Evolutionary conservation across 2,329 filamentous ascomycete species (phyloP).

Genomic region (Aspergillus fijiensis): DNA sequence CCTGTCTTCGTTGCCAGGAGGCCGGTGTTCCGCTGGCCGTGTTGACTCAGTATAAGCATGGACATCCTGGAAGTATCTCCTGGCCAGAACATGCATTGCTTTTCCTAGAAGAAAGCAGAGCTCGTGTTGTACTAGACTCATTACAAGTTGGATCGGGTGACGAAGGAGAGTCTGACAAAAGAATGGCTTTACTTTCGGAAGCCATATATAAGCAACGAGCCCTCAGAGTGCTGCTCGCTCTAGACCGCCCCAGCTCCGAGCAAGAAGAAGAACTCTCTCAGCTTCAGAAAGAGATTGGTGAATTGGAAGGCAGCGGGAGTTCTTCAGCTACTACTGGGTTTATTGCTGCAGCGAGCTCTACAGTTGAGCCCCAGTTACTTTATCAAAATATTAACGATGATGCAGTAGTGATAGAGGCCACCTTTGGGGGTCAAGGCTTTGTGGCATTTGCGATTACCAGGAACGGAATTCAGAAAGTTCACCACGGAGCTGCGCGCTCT

Average conservation of each 20-base stretch:
- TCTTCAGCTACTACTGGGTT: slow-evolving; percentile 9
- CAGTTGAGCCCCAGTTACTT: slow-evolving; percentile 13
- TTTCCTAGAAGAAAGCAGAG: slow-evolving; percentile 24
- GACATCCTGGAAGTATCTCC: slow-evolving; percentile 16
- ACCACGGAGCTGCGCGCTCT: slow-evolving; percentile 9
- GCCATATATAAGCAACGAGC: slow-evolving; percentile 19
- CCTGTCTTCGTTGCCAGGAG: slow-evolving; percentile 13
- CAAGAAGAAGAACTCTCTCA: slow-evolving; percentile 10
- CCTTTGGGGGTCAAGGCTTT: slow-evolving; percentile 18
- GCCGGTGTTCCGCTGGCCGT: slow-evolving; percentile 5
- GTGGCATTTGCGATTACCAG: slow-evolving; percentile 23
- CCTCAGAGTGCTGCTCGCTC: slow-evolving; percentile 14
- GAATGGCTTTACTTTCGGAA: slow-evolving; percentile 9
- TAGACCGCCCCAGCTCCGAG: slow-evolving; percentile 12
- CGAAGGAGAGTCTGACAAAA: background rate
- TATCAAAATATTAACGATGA: slow-evolving; percentile 20
- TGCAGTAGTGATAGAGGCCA: slow-evolving; percentile 23
- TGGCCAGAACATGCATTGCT: slow-evolving; percentile 27
- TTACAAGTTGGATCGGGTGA: slow-evolving; percentile 14
- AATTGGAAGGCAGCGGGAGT: background rate
- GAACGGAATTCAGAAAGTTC: slow-evolving; percentile 19
- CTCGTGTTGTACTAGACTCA: slow-evolving; percentile 23
- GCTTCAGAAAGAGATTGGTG: background rate
- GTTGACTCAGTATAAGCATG: slow-evolving; percentile 16
- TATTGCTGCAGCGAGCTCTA: slow-evolving; percentile 21